These are phyloP conservation scores for Monosporascus sp. DNA, from an alignment of 2,329 filamentous ascomycete genomes.

Conservation along the genomic window DNA sequence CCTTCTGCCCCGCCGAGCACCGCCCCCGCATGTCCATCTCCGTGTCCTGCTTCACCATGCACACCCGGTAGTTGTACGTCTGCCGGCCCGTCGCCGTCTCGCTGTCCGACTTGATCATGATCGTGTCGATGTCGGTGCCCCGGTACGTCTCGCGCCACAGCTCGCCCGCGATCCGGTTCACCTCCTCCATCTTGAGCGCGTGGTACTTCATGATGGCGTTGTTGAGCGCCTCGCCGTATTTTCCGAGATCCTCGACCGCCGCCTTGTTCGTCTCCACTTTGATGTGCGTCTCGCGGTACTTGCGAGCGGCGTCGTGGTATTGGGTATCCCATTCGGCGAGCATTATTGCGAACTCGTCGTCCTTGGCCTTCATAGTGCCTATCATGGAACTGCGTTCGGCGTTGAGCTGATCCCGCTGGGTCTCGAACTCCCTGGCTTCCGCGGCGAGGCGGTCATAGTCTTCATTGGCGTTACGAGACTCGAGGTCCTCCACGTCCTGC, in stretches of 20 bases:
- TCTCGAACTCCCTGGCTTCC: slow-evolving; percentile 65
- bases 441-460: slow-evolving; percentile 70
- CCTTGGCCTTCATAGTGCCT: slow-evolving; percentile 77
- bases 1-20: slow-evolving; percentile 94
- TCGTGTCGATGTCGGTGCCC: slow-evolving; percentile 94
- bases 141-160: slow-evolving; percentile 97
- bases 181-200: slow-evolving; percentile 94
- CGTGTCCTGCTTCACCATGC: slow-evolving; percentile 94
- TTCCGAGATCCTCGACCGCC: slow-evolving; percentile 81
- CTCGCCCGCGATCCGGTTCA: slow-evolving; percentile 90
- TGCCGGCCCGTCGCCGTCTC: slow-evolving; percentile 70
- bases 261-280: slow-evolving; percentile 88
- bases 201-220: slow-evolving; percentile 98
- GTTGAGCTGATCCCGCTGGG: slow-evolving; percentile 61
- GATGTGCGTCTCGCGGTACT: slow-evolving; percentile 85
- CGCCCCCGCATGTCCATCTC: slow-evolving; percentile 99
- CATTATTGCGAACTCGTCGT: slow-evolving; percentile 70
- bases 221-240: slow-evolving; percentile 79
- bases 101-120: slow-evolving; percentile 87
- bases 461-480: slow-evolving; percentile 73
- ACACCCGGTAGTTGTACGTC: slow-evolving; percentile 94
- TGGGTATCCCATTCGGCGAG: slow-evolving; percentile 77
- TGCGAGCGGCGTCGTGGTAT: slow-evolving; percentile 73
- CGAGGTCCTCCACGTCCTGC: slow-evolving; percentile 66
- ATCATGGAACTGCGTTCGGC: slow-evolving; percentile 70